phyloP scores from a whole-genome alignment of 805 yeast genomes.

The Saturnispora dispora region DNA sequence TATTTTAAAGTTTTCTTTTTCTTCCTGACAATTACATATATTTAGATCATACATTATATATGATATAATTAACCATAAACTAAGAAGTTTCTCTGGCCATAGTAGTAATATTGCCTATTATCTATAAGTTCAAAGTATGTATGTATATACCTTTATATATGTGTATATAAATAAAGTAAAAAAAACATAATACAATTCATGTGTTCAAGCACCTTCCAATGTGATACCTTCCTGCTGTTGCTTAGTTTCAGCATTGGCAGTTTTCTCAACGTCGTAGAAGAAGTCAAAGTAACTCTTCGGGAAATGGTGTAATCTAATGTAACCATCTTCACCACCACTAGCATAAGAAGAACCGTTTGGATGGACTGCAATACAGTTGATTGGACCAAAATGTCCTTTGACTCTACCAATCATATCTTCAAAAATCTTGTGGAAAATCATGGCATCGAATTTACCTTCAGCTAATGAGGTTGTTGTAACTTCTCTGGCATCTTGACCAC shows the following conservation, averaged over 20 bases:
- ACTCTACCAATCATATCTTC: conserved; percentile 95
- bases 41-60: no score
- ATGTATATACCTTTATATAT: not conserved
- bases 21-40: no score
- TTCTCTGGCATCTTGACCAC: conserved; percentile 98
- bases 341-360: conserved; percentile 91
- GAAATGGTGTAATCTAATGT: conserved; percentile 85
- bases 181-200: not conserved
- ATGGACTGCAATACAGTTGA: conserved; percentile 86
- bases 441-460: conserved; percentile 95
- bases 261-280: conserved; percentile 83
- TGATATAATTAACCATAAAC: no score
- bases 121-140: not conserved
- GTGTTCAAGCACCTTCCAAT: conserved; percentile 1
- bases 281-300: conserved; percentile 91
- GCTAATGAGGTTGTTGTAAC: conserved; percentile 93
- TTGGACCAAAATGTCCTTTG: conserved; percentile 98
- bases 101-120: not conserved
- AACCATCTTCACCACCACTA: conserved; percentile 99
- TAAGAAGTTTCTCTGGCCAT: not conserved
- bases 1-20: no score
- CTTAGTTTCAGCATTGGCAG: conserved; percentile 40
- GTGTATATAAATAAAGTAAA: not conserved
- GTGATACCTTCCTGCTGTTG: conserved; percentile 10
- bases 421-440: conserved; percentile 90